Base-by-base conservation (phyloP, 1,139 yeast species). In the Candida sp. region DNA sequence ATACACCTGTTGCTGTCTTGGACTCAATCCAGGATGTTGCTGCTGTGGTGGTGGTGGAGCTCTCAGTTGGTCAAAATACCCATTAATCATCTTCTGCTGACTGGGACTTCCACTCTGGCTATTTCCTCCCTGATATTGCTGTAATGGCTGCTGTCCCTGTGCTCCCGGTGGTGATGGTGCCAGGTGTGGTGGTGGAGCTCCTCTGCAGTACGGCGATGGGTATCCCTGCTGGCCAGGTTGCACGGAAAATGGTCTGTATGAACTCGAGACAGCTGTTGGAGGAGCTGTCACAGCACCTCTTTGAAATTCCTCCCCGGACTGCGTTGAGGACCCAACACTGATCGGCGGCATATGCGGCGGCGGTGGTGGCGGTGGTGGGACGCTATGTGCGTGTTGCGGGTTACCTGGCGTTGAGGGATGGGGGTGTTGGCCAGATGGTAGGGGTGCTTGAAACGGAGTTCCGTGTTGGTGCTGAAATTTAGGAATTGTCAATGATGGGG, bases 71-170 rank as follows among this genome's bases (percentile, higher is more conserved):
- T 37, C 41, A 7, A 37, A 37, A 25, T 37, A 37, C 8, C 41
- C 41, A 8, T 37, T 23, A 23, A 22, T 23, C 11, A 5, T 12
- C 4, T 25, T 17, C 11, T 23, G 3, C 11, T 25, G 27, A 6
- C 11, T 37, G 5, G 41, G 41, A 7, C 41, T 37, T 7, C 8
- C 41, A 7, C 28, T 28, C 25, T 23, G 17, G 11, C 30, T 23
- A 8, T 22, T 25, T 6, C 12, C n/a, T 9, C 41, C 28, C 5
- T 6, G 41, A 26, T 23, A 42, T 17, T 17, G 46, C 17, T 37
- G 37, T 22, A 34, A 41, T 9, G n/a, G 49, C 22, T 38, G 44
- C 41, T 23, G 44, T 4, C 33, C 35, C n/a, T 32, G 44, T 37
- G 22, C 39, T 5, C 27, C 46, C 28, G 8, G 7, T 5, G 17